Evolutionary conservation across 2,329 filamentous ascomycete species (phyloP), one percentile per base, ranked within the genome.

Genomic region (Hymenoscyphus occultus): DNA sequence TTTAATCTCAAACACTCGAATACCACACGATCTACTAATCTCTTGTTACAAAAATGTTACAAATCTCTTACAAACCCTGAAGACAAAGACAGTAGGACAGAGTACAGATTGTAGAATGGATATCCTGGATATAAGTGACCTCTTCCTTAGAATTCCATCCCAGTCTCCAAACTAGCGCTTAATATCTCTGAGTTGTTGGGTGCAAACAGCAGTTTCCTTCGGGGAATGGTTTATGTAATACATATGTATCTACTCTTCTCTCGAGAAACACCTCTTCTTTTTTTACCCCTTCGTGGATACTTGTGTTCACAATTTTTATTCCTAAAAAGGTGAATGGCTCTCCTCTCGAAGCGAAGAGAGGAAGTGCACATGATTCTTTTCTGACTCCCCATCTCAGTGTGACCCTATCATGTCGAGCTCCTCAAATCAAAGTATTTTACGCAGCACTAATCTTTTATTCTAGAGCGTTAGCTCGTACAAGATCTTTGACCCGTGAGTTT

Each of bases 221-320:
- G 45, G 10, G 35, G 12, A 2, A 59, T 58, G 28, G 32, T 57
- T 2, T 35, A n/a, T 28, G 28, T 19, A 2, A 3, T 51, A 39
- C 3, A 32, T 22, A 10, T 7, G 16, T 35, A 39, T 35, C 16
- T 63, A 35, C 16, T 56, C 56, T 19, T 13, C 9, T 22, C 19
- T 57, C 5, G n/a, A 35, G 16, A 45, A 10, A 1, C 7, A 51
- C 10, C 7, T 63, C 2, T 28, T 28, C 28, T 28, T 28, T 28
- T 3, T 28, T 28, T 28, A 28, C 28, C 28, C 28, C 3, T 0
- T 28, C 28, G 3, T 28, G 28, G 3, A 65, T 61, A 60, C 48
- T 45, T 58, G 56, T 54, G 39, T 32, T 45, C 63, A 63, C 2
- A 28, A 63, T 60, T 13, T 68, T 57, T 9, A 40, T 68, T 60